phyloP scores from a whole-genome alignment of 768 basidiomycete genomes.

The Suillus brevipes region DNA sequence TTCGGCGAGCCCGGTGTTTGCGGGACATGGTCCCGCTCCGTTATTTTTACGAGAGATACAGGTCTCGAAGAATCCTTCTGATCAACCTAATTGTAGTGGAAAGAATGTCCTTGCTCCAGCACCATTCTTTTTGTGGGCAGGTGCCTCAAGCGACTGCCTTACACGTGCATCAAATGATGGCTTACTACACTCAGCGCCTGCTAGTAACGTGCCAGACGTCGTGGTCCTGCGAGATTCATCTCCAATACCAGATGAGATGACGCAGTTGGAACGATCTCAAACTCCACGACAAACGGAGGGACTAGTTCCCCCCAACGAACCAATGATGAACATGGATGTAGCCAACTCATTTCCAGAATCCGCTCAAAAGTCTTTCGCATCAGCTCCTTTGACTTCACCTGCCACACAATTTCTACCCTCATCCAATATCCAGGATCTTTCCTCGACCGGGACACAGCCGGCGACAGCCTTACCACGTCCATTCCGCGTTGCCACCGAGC shows the following conservation, averaged over 20 bases:
- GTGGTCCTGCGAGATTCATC: neutral
- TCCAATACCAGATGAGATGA: neutral
- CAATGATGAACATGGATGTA: conserved; percentile 8
- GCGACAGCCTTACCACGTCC: conserved; percentile 21
- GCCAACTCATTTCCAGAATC: neutral
- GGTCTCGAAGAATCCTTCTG: neutral
- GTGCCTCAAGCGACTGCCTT: conserved; percentile 11
- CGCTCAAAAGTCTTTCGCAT: conserved; percentile 7
- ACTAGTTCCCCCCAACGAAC: conserved; percentile 13
- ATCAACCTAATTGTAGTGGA: neutral
- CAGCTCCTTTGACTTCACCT: neutral
- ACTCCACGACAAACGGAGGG: conserved; percentile 17
- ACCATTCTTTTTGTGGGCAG: conserved; percentile 16
- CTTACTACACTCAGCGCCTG: neutral
- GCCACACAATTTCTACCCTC: neutral
- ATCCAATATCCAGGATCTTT: conserved; percentile 7
- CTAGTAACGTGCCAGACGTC: neutral
- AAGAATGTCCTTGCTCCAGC: conserved; percentile 19
- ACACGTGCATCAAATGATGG: neutral
- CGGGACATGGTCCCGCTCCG: conserved; percentile 12
- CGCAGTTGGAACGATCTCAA: conserved; percentile 6
- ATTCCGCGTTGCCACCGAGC: conserved; percentile 31
- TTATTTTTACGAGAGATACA: conserved; percentile 17
- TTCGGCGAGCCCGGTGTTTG: conserved; percentile 12
- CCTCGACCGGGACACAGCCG: conserved; percentile 12